A percentile compares a stretch with the other conserved stretches of the same genome.
Evolutionary conservation across 306 rosid species (phyloP).

Genomic region (Morella rubra): DNA sequence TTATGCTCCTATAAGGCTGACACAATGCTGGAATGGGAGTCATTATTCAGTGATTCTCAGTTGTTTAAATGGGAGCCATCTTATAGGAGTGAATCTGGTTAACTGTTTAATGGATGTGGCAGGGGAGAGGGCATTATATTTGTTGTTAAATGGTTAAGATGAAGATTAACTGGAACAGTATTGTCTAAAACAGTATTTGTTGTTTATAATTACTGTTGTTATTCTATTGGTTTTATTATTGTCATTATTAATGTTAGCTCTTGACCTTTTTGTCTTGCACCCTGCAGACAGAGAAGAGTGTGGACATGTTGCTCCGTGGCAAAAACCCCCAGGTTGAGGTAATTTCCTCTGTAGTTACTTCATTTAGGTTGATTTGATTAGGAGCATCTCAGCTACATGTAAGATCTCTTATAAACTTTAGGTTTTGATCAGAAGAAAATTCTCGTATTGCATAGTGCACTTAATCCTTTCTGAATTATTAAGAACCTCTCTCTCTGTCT

Average conservation of each 20-base stretch:
- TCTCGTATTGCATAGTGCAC: neutral
- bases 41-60: neutral
- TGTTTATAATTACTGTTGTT: constrained; percentile 16
- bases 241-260: too few relatives aligned
- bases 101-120: constrained; percentile 6
- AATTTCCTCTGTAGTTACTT: constrained; percentile 26
- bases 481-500: neutral
- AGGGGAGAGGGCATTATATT: neutral
- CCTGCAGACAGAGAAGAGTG: constrained; percentile 63
- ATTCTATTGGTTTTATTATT: neutral
- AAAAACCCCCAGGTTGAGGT: constrained; percentile 69
- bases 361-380: constrained; percentile 14
- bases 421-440: neutral
- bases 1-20: neutral
- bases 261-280: neutral
- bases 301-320: constrained; percentile 62
- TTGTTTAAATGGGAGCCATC: too few relatives aligned
- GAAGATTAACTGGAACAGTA: constrained; percentile 13
- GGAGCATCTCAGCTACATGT: constrained; percentile 13
- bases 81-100: neutral
- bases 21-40: neutral
- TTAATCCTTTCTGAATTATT: neutral
- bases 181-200: neutral
- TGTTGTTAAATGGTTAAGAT: neutral
- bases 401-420: constrained; percentile 14